phyloP scores from a whole-genome alignment of 257 asterid species.

The Solanum chiquidenum region DNA sequence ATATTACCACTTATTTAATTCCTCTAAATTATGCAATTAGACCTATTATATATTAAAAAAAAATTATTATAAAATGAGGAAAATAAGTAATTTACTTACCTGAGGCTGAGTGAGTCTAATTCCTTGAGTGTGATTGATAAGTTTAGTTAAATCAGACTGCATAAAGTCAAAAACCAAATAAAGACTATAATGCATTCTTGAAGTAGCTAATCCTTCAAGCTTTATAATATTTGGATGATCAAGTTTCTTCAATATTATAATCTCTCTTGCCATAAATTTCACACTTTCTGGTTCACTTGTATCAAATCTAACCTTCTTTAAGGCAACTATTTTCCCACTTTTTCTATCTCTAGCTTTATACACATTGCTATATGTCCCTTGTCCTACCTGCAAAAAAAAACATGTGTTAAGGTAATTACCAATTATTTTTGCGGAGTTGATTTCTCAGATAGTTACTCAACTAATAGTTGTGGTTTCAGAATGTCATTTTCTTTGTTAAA shows the following conservation, averaged over 20 bases:
- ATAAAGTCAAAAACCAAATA: slow-evolving; percentile 68
- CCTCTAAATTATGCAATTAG: background rate
- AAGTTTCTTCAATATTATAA: slow-evolving; percentile 45
- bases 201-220: slow-evolving; percentile 75
- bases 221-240: slow-evolving; percentile 78
- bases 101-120: slow-evolving; percentile 54
- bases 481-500: too few relatives aligned
- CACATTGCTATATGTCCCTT: slow-evolving; percentile 88
- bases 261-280: slow-evolving; percentile 82
- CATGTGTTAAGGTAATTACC: background rate
- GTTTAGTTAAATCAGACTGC: slow-evolving; percentile 52
- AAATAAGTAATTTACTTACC: slow-evolving; percentile 20
- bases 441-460: background rate
- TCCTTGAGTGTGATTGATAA: slow-evolving; percentile 37
- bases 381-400: slow-evolving; percentile 50
- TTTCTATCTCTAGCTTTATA: slow-evolving; percentile 60
- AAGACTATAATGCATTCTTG: slow-evolving; percentile 88
- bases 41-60: background rate
- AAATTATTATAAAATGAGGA: background rate
- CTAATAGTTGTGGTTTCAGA: background rate
- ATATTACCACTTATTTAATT: background rate
- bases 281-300: slow-evolving; percentile 73
- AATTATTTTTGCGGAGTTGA: background rate
- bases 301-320: slow-evolving; percentile 73
- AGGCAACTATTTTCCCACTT: slow-evolving; percentile 54